Percentiles rank a stretch among this genome's conserved stretches.
Conservation (phyloP, 768 basidiomycete species). For the Nidularia pulvinata region DNA sequence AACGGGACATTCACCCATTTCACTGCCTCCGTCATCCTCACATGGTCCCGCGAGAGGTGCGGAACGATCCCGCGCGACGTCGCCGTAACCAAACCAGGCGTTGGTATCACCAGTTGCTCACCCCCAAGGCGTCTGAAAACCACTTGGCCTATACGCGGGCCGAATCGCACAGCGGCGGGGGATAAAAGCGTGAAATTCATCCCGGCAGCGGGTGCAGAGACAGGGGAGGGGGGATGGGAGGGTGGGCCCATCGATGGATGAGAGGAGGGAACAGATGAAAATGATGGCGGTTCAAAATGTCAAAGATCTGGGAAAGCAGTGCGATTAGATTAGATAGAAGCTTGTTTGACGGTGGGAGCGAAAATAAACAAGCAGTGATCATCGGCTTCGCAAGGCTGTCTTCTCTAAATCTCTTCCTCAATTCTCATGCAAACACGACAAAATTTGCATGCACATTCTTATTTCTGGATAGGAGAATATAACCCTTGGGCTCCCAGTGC, state of each 20-base stretch:
- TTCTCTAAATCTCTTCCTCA: no score
- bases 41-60: slow-evolving; percentile 71
- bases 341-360: no score
- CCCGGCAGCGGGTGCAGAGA: neutral
- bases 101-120: slow-evolving; percentile 34
- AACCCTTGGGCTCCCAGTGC: no score
- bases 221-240: no score
- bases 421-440: no score
- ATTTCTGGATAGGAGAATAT: no score
- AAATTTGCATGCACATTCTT: no score
- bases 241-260: no score
- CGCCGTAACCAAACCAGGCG: slow-evolving; percentile 59
- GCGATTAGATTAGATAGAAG: neutral
- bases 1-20: slow-evolving; percentile 73
- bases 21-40: slow-evolving; percentile 41
- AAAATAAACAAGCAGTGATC: no score
- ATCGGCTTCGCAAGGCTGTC: no score
- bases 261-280: neutral
- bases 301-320: neutral
- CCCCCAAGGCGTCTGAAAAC: slow-evolving; percentile 22
- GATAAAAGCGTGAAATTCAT: slow-evolving; percentile 9
- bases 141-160: slow-evolving; percentile 32
- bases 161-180: slow-evolving; percentile 16
- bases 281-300: neutral
- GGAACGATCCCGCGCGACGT: slow-evolving; percentile 78